phyloP scores from a whole-genome alignment of 768 basidiomycete species.

The Leccinum obscurum region DNA sequence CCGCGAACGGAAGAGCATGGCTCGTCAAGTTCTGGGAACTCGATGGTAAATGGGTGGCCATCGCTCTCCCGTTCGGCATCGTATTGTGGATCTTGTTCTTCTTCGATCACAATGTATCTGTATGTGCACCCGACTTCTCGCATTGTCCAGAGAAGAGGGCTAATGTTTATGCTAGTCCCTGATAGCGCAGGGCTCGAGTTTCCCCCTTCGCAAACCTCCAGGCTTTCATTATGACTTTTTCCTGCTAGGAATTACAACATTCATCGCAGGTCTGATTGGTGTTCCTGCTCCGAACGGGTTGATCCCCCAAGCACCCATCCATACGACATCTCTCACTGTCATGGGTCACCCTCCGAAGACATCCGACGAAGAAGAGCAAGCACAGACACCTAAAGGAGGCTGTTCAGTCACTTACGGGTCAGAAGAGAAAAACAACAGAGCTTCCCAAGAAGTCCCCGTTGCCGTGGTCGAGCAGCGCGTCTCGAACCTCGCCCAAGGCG shows the following conservation, averaged over 20 bases:
- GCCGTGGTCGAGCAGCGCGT: conserved; percentile 91
- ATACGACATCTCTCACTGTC: conserved; percentile 78
- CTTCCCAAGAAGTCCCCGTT: conserved; percentile 52
- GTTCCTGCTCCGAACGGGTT: conserved; percentile 85
- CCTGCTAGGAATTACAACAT: conserved; percentile 85
- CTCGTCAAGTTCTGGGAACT: conserved; percentile 88
- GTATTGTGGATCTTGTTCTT: conserved; percentile 91
- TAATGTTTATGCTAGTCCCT: conserved; percentile 55
- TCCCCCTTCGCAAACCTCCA: conserved; percentile 88
- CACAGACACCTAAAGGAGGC: not conserved
- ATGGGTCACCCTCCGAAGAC: conserved; percentile 49
- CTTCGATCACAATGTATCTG: conserved; percentile 94
- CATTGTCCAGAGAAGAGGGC: not conserved
- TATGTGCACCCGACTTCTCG: conserved; percentile 29
- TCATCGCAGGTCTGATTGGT: conserved; percentile 84
- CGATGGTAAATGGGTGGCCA: conserved; percentile 84
- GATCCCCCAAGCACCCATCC: conserved; percentile 90
- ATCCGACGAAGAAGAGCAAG: conserved; percentile 38
- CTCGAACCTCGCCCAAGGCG: conserved; percentile 85
- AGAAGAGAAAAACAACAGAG: conserved; percentile 24
- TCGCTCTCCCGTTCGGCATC: conserved; percentile 87
- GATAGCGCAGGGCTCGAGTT: conserved; percentile 89
- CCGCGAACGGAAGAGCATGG: conserved; percentile 76
- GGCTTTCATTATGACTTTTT: conserved; percentile 90
- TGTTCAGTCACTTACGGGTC: conserved; percentile 4